Conservation (phyloP, 805 yeast genomes). For the Candida patagonica region DNA sequence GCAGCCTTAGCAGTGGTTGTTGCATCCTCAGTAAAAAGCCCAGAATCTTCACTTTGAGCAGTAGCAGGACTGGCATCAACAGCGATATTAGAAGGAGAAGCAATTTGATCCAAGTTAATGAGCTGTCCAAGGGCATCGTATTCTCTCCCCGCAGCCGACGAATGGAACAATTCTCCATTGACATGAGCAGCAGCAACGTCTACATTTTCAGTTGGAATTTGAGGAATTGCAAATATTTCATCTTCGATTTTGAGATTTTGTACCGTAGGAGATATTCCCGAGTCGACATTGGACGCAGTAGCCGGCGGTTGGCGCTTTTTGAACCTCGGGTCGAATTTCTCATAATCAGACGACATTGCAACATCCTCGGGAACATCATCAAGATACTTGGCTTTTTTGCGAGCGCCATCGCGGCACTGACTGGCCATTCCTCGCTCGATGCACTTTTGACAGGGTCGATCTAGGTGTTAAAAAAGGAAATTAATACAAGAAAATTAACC, state of each 20-base stretch:
- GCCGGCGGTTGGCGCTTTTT: neutral
- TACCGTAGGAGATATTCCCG: neutral
- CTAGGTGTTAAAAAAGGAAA: conserved; percentile 14
- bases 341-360: conserved; percentile 9
- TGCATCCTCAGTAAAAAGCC: conserved; percentile 1
- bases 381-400: conserved; percentile 78
- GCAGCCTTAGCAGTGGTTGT: conserved; percentile 5
- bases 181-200: neutral
- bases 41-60: conserved; percentile 15
- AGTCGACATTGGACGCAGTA: neutral
- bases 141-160: conserved; percentile 29
- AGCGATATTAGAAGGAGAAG: neutral
- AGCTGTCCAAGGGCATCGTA: conserved; percentile 28
- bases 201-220: neutral
- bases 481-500: neutral
- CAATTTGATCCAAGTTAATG: conserved; percentile 14
- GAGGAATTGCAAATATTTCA: neutral
- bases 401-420: conserved; percentile 80
- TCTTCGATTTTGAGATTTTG: neutral
- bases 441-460: conserved; percentile 78
- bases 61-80: conserved; percentile 10
- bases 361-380: conserved; percentile 42
- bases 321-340: conserved; percentile 9
- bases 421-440: conserved; percentile 53
- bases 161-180: conserved; percentile 19